Evolutionary conservation across 106 monocot genomes (phyloP), one percentile per base, ranked within the genome.

Genomic region (Iris macrosiphon): DNA sequence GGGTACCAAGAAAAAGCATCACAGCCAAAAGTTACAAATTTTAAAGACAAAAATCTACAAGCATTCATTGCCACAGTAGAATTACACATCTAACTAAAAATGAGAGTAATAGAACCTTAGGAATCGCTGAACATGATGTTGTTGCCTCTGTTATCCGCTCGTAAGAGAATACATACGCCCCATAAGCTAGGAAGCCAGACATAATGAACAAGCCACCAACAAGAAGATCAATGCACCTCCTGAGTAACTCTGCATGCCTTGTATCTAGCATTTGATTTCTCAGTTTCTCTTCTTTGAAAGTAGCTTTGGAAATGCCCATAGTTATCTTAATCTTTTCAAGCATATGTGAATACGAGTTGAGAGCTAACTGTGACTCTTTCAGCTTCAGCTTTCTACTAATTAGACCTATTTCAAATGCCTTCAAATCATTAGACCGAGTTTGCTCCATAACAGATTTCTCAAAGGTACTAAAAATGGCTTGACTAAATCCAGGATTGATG

Each of bases 211-310:
- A 59, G 19, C 90, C 96, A 17, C 77, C 65, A 23, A 96, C 63
- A 42, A 90, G 82, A 40, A 80, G 61, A 53, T 96, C 96, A 18
- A 83, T 86, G 73, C 81, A 90, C 37, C 31, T 78, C 55, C 60
- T 75, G 10, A 69, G 35, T 12, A 96, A 62, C 49, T 96, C 86
- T 30, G 90, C 82, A 67, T 80, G 55, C 37, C 62, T 69, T 4
- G 57, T 21, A 64, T 96, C 90, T 51, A 72, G 65, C 51, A 90
- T 80, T 47, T 90, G 82, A 63, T 74, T 80, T 63, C 77, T 90
- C 20, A 96, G 45, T 65, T 96, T 96, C 47, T 87, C 90, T 78
- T 90, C 80, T 75, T 47, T 85, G 50, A 90, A 90, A 3, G 58
- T 45, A 50, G 86, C 86, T 54, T 90, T 87, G 10, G 72, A 65